Conservation (phyloP, 495 filamentous ascomycete genomes). For the Articulospora tetracladia region DNA sequence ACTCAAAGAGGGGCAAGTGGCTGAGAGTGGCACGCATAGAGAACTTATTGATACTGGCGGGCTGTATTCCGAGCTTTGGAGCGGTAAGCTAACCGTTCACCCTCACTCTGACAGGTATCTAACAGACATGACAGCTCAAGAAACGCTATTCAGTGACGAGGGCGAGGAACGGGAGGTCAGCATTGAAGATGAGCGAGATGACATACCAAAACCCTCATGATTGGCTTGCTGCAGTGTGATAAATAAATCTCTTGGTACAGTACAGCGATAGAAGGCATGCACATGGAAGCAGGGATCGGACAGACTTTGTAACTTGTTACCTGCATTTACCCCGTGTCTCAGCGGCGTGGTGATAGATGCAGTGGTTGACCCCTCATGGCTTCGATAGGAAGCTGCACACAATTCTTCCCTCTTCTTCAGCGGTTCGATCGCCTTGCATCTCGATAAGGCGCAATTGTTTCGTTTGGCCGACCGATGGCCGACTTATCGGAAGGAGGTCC, state of each 20-base stretch:
- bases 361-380: background rate
- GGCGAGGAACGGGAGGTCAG: conserved; percentile 37
- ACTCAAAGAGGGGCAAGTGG: conserved; percentile 74
- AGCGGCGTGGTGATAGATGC: background rate
- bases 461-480: background rate
- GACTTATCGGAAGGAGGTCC: background rate
- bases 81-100: conserved; percentile 50
- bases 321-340: conserved; percentile 9
- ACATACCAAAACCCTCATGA: conserved; percentile 14
- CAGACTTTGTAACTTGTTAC: conserved; percentile 15
- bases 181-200: conserved; percentile 11
- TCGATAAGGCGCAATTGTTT: background rate
- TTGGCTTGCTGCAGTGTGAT: background rate
- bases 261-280: background rate
- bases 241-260: too few species aligned
- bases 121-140: conserved; percentile 34
- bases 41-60: conserved; percentile 76
- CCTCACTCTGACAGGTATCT: background rate
- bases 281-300: conserved; percentile 13
- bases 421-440: background rate
- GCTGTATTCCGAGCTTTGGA: conserved; percentile 89
- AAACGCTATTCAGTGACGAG: conserved; percentile 37
- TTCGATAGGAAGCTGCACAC: background rate
- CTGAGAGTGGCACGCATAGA: conserved; percentile 81
- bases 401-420: background rate